Conservation (phyloP, 495 filamentous ascomycete species). For the Penicillium daleae region DNA sequence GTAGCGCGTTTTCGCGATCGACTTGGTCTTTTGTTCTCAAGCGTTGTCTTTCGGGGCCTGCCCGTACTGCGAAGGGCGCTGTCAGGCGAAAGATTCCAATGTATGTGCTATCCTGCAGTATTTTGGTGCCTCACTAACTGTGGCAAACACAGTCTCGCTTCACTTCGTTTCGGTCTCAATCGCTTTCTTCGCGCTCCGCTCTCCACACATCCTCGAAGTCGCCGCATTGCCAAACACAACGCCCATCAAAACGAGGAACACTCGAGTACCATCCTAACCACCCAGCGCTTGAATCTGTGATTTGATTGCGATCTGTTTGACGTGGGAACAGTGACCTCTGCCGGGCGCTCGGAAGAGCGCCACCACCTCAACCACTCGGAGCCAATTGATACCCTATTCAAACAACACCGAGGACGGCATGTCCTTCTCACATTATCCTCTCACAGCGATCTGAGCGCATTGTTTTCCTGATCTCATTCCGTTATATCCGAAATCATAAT, state of each 20-base stretch:
- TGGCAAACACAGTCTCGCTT: background rate
- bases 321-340: background rate
- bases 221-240: background rate
- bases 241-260: background rate
- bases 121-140: background rate
- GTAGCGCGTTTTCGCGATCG: slow-evolving; percentile 21
- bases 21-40: slow-evolving; percentile 3
- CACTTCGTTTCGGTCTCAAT: background rate
- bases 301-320: background rate
- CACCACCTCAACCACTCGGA: background rate
- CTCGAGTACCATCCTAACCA: background rate
- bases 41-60: background rate
- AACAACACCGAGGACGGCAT: background rate
- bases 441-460: background rate
- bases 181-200: background rate
- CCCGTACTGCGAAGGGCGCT: background rate
- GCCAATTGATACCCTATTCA: background rate
- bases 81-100: background rate
- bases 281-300: too few species aligned
- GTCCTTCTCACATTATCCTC: background rate
- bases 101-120: background rate
- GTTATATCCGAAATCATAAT: background rate
- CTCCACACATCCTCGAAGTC: background rate
- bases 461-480: background rate
- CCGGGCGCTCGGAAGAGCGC: background rate